Conservation (phyloP, 192 early-diverging fungal genomes). For the Martensiomyces pterosporus region DNA sequence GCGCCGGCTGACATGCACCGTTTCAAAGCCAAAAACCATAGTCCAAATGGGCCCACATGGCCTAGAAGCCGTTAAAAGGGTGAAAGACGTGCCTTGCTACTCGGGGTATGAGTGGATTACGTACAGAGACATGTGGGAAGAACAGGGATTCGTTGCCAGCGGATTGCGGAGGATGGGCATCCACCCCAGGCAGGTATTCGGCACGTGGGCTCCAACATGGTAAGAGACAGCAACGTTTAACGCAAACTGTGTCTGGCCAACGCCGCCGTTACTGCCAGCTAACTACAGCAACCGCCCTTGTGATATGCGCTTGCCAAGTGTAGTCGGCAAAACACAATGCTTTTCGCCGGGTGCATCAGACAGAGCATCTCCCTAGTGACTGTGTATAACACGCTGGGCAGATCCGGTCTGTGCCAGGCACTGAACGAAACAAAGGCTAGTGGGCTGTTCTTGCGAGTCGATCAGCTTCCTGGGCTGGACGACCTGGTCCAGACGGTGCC, state of each 20-base stretch:
- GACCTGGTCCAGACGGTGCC: neutral
- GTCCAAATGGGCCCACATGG: too few relatives aligned
- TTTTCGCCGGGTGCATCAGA: neutral
- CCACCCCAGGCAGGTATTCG: neutral
- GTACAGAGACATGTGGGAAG: conserved; percentile 57
- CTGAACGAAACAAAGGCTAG: conserved; percentile 73
- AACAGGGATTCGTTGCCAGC: conserved; percentile 81
- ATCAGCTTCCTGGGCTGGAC: conserved; percentile 23
- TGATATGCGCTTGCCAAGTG: conserved; percentile 53
- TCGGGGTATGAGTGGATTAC: neutral
- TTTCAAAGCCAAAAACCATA: too few relatives aligned
- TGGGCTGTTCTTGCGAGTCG: conserved; percentile 56
- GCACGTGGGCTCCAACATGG: conserved; percentile 52
- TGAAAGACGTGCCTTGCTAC: too few relatives aligned
- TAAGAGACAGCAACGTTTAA: conserved; percentile 61
- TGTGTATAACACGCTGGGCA: conserved; percentile 71
- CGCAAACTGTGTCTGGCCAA: conserved; percentile 55
- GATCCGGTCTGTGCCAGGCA: conserved; percentile 73
- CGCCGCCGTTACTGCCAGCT: conserved; percentile 53
- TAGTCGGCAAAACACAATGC: conserved; percentile 51
- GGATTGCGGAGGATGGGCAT: conserved; percentile 15
- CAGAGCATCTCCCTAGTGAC: conserved; percentile 67
- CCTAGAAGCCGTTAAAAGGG: too few relatives aligned
- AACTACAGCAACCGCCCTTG: conserved; percentile 50
- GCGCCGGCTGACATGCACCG: neutral